Conservation (phyloP, 2,329 filamentous ascomycete species). For the Trichoderma endophyticum region DNA sequence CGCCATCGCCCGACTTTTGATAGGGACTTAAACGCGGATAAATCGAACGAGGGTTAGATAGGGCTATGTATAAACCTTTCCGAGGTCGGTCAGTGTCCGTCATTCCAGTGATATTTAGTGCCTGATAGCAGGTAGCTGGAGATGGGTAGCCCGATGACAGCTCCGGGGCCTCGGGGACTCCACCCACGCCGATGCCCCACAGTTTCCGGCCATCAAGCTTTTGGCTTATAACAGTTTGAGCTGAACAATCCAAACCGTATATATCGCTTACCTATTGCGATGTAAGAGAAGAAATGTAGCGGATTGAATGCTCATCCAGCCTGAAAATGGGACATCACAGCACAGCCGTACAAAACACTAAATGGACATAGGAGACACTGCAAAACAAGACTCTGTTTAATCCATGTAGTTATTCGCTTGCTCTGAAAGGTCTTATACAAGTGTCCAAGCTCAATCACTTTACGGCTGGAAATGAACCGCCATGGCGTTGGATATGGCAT, state of each 20-base stretch:
- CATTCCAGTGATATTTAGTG: background rate
- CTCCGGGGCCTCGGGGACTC: background rate
- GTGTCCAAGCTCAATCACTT: background rate
- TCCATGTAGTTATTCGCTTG: background rate
- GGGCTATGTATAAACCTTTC: background rate
- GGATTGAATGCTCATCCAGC: background rate
- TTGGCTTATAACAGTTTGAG: background rate
- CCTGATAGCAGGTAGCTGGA: background rate
- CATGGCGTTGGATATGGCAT: background rate
- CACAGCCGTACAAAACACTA: background rate
- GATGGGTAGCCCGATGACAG: background rate
- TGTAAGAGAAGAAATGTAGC: background rate
- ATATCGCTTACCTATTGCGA: background rate
- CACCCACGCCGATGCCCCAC: conserved; percentile 3
- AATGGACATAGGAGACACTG: background rate
- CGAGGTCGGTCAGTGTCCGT: background rate
- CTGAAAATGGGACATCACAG: background rate
- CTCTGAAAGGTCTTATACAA: background rate
- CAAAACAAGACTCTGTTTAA: background rate
- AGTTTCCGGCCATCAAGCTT: background rate
- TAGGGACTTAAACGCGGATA: background rate
- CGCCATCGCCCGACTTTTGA: background rate
- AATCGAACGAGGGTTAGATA: background rate
- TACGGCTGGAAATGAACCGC: background rate
- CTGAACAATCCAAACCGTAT: background rate